A percentile compares a stretch with the other conserved stretches of the same genome.
These are phyloP conservation scores for Cubamyces lactineus DNA, from an alignment of 768 basidiomycete genomes.

Conservation along the genomic window DNA sequence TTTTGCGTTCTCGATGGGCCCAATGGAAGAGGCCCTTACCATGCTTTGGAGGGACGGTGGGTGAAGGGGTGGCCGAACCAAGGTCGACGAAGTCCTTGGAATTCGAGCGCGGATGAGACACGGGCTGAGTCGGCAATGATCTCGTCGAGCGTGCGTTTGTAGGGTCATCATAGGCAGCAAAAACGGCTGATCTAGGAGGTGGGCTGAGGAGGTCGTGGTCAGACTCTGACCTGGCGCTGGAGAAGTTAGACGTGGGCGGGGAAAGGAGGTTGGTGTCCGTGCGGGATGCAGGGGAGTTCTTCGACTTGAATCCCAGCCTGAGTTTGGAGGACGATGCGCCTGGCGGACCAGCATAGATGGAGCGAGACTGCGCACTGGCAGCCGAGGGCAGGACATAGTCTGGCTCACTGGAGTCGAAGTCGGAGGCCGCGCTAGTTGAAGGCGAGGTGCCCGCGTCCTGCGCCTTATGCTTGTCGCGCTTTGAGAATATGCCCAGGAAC, in stretches of 20 bases:
- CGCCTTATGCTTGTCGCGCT: conserved; percentile 34
- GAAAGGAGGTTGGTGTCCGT: conserved; percentile 37
- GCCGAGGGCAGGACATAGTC: conserved; percentile 21
- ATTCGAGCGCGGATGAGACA: conserved; percentile 4
- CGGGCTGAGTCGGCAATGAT: conserved; percentile 56
- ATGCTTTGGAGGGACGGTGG: conserved; percentile 33
- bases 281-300: conserved; percentile 34
- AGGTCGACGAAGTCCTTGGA: conserved; percentile 19
- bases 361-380: conserved; percentile 8
- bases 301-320: conserved; percentile 44
- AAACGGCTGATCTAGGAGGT: conserved; percentile 65
- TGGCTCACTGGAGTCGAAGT: conserved; percentile 24
- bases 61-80: conserved; percentile 7
- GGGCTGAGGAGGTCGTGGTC: conserved; percentile 52
- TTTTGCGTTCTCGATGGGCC: conserved; percentile 46
- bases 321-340: conserved; percentile 47
- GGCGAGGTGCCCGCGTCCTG: conserved; percentile 14
- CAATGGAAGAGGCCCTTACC: conserved; percentile 44
- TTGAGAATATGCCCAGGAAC: conserved; percentile 34
- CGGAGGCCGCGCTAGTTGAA: conserved; percentile 24
- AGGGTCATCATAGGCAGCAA: conserved; percentile 59
- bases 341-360: conserved; percentile 22
- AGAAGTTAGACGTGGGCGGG: conserved; percentile 36
- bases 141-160: conserved; percentile 58
- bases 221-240: conserved; percentile 46